Evolutionary conservation across 78 protist species (phyloP).

Genomic region (Cyanophora paradoxa): DNA sequence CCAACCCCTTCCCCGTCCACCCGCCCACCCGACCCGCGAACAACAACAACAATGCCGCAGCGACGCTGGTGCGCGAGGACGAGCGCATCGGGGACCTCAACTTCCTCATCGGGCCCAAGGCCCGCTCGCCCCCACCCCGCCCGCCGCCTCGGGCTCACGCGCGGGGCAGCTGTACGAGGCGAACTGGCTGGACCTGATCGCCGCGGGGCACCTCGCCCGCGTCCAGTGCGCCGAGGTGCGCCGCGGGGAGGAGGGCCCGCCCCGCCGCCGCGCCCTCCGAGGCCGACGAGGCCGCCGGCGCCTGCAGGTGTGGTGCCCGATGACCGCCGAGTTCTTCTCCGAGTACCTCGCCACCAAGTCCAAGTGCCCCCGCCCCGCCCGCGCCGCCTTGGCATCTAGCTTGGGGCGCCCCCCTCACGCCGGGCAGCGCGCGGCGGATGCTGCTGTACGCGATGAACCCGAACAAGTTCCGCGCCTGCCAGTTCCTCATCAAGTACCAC

Average conservation of each 20-base stretch:
- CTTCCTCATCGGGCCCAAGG: slow-evolving; percentile 96
- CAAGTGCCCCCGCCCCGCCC: not conserved
- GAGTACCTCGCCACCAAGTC: slow-evolving; percentile 61
- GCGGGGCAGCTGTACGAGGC: slow-evolving; percentile 99
- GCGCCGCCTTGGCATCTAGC: too few relatives aligned
- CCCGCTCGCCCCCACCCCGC: too few relatives aligned
- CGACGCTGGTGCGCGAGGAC: slow-evolving; percentile 96
- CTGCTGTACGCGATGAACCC: slow-evolving; percentile 89
- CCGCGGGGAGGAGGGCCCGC: too few relatives aligned
- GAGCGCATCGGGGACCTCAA: slow-evolving; percentile 84
- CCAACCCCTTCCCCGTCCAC: too few relatives aligned
- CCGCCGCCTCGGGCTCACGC: too few relatives aligned
- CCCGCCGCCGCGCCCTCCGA: too few relatives aligned
- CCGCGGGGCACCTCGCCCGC: slow-evolving; percentile 65
- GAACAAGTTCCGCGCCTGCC: slow-evolving; percentile 75
- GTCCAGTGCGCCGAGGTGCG: slow-evolving; percentile 74
- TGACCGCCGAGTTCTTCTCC: slow-evolving; percentile 77
- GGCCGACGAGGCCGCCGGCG: not conserved
- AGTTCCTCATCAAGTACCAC: slow-evolving; percentile 77
- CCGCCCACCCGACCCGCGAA: too few relatives aligned
- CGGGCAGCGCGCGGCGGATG: slow-evolving; percentile 30
- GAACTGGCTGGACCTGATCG: slow-evolving; percentile 97
- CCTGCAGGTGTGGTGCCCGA: slow-evolving; percentile 87
- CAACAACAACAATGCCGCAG: not conserved
- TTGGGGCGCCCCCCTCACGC: too few relatives aligned